Base-by-base conservation (phyloP, 2,329 filamentous ascomycete genomes). In the Apiospora hydei region DNA sequence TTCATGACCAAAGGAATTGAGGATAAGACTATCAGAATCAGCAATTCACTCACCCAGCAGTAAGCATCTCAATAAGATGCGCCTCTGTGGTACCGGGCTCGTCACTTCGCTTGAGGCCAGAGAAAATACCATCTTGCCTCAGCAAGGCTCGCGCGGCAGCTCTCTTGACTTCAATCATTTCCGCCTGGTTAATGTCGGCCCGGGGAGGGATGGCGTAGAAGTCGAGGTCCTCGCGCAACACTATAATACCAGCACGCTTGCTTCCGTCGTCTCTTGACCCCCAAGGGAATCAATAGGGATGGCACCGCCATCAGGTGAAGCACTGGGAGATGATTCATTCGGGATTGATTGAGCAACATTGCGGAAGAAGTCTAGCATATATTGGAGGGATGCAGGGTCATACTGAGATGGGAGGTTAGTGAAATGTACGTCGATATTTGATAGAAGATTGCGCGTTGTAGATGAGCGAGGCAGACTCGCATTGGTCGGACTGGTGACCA, bases 311-410 rank as follows among this genome's bases (percentile, higher is more conserved):
- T 94, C 90, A 74, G 90, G 88, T 2, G 90, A 90, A 47, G 89
- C 85, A 71, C 88, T 89, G 46, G 92, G 90, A 70, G 93, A 94
- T 43, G 89, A 85, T 74, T 94, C 91, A 57, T 90, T 88, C 13
- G 94, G 94, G 76, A 99, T 98, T n/a, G 95, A 96, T 83, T 98
- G 95, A 70, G 96, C 96, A 75, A 99, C 96, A 76, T 92, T 92
- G 75, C 96, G 93, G 87, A 99, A 99, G 84, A 99, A 99, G 79
- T 98, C 96, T 75, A 99, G 90, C 96, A 99, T 99, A 85, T 98
- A 99, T 84, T 98, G 95, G 71, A 99, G 90, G 67, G 96, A 98
- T 70, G 92, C 92, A 34, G 96, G 96, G 83, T 99, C 96, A 85
- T 98, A 99, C 96, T 99, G 75, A 73, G 77, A 76, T 75, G 77